Evolutionary conservation across 768 basidiomycete species (phyloP), one percentile per base, ranked within the genome.

Genomic region (Lentinula detonsa): DNA sequence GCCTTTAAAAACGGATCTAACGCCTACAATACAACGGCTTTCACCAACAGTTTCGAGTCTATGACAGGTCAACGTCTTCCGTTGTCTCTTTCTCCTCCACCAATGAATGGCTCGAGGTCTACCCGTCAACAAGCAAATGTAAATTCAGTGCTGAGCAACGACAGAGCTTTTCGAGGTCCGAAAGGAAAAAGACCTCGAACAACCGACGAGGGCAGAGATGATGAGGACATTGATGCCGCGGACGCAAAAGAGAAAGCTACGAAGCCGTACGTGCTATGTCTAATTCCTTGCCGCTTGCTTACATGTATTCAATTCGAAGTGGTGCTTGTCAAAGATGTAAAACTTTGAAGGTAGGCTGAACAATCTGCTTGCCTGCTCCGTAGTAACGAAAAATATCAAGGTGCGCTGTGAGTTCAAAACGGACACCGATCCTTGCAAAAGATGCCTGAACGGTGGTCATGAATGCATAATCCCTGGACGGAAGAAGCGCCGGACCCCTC

Each of bases 391-490:
- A 42, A 7, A 57, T n/a, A 2, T 56, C 55, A 56, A 90, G 78
- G 90, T 91, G 61, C 85, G 81, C 65, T 93, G 90, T 70, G 90
- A 91, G 71, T 88, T 90, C 72, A 83, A 77, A 69, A 82, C 81
- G 13, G 86, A 88, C 54, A 82, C 79, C 13, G 88, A 91, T 66
- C 84, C 84, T 2, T 93, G 90, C 72, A 90, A 84, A 68, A 85
- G 90, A 10, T 93, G 90, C 67, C 71, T 81, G 59, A 82, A 83
- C 62, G 87, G 86, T 9, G 83, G 82, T 5, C 85, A 89, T 60
- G 87, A 90, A 56, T 93, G 90, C 65, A 74, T 86, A 45, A 90
- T 88, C 54, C 90, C 90, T n/a, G 90, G 90, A n/a, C 80, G 88
- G 63, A 92, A 90, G 73, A 88, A 89, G 68, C 86, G 90, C 60